Evolutionary conservation across 306 rosid genomes (phyloP).

Genomic region (Trifolium pratense): DNA sequence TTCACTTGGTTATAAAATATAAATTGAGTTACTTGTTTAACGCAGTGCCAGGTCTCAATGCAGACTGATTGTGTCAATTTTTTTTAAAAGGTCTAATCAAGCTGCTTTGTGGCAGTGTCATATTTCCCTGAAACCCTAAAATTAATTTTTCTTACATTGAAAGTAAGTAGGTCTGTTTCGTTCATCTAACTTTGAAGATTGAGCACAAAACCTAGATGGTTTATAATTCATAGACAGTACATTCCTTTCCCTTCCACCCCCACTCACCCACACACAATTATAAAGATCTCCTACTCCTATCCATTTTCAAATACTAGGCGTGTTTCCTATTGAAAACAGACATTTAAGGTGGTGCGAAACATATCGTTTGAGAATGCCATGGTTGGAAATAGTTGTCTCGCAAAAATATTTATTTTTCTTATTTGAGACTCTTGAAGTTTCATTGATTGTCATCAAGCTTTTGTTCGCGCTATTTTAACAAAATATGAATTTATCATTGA

Average conservation of each 20-base stretch:
- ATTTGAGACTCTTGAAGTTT: no score
- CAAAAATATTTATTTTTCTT: constrained; percentile 3
- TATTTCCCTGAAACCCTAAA: constrained; percentile 10
- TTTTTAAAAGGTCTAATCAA: constrained; percentile 15
- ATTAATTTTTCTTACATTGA: constrained; percentile 3
- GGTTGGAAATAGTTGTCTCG: constrained; percentile 6
- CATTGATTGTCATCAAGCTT: no score
- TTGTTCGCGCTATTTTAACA: no score
- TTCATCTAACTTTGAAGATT: constrained; percentile 1
- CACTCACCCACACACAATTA: not conserved
- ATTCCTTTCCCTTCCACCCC: not conserved
- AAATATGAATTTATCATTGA: no score
- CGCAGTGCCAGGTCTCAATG: constrained; percentile 20
- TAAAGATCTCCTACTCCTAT: not conserved
- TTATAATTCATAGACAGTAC: not conserved
- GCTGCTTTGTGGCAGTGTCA: constrained; percentile 23
- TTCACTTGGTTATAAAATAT: constrained; percentile 10
- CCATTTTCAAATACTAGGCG: constrained; percentile 12
- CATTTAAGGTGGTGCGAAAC: no score
- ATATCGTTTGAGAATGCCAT: constrained; percentile 5
- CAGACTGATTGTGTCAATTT: not conserved
- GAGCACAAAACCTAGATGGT: not conserved
- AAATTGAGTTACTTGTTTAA: constrained; percentile 13
- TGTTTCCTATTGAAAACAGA: constrained; percentile 32
- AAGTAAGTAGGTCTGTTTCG: not conserved